These are phyloP conservation scores for Choanephora cucurbitarum DNA, from an alignment of 371 early-diverging fungal species.

Conservation along the genomic window DNA sequence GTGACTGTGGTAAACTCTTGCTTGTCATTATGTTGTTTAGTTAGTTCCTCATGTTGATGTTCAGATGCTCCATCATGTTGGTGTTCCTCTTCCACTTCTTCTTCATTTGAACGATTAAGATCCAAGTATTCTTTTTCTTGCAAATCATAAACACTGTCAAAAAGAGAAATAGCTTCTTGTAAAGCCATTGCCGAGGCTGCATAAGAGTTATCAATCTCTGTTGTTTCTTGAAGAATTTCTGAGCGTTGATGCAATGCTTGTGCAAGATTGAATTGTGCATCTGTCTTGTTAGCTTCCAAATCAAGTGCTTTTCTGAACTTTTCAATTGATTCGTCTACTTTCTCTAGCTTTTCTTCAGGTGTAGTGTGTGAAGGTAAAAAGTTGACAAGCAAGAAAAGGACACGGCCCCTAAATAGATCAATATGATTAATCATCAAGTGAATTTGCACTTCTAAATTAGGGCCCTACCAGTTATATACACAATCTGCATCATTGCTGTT, in stretches of 20 bases:
- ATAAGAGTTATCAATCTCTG: constrained; percentile 53
- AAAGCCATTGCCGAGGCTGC: constrained; percentile 52
- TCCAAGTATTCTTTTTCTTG: constrained; percentile 47
- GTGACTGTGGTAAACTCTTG: constrained; percentile 37
- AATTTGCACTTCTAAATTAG: no score
- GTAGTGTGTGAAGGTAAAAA: constrained; percentile 52
- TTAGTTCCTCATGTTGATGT: constrained; percentile 8
- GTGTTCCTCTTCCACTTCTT: constrained; percentile 1
- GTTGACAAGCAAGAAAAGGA: constrained; percentile 65
- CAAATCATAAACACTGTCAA: constrained; percentile 51
- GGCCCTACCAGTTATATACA: constrained; percentile 66
- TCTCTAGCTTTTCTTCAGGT: constrained; percentile 48
- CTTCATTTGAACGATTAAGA: background rate
- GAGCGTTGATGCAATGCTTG: constrained; percentile 68
- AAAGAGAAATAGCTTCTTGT: constrained; percentile 55
- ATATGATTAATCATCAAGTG: background rate
- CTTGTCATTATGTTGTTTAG: constrained; percentile 4
- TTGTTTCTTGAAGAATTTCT: constrained; percentile 62
- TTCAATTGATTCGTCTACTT: constrained; percentile 56
- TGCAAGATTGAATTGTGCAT: constrained; percentile 71
- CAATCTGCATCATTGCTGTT: constrained; percentile 62
- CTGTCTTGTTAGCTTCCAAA: constrained; percentile 58
- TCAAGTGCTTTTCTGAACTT: constrained; percentile 55
- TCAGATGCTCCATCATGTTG: constrained; percentile 1
- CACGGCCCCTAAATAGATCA: constrained; percentile 53